Conservation (phyloP, 169 alveolate genomes). For the Eimeria falciformis region DNA sequence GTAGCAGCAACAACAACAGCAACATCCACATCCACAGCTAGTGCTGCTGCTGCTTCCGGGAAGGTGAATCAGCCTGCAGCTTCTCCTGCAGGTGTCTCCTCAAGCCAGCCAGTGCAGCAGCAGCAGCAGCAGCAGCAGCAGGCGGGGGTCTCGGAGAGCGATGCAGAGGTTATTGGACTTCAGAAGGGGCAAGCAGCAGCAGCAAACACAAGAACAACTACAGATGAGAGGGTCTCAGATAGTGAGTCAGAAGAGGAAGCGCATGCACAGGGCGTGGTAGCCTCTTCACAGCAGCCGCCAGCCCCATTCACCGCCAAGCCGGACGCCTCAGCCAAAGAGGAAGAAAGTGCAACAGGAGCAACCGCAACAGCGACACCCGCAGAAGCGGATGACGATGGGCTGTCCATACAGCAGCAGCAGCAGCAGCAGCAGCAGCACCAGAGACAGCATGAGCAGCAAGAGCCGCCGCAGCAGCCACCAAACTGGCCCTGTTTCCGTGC, state of each 20-base stretch:
- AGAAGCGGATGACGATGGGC: not conserved
- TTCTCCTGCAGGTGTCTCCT: not conserved
- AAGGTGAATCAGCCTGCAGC: not conserved
- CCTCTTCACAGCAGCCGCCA: not conserved
- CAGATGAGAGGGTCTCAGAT: not conserved
- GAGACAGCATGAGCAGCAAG: not conserved
- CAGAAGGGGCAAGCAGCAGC: not conserved
- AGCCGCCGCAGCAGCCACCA: slow-evolving; percentile 5
- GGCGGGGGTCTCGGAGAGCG: not conserved
- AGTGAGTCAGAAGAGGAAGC: not conserved
- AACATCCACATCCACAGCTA: slow-evolving; percentile 2
- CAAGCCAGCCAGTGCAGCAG: slow-evolving; percentile 18
- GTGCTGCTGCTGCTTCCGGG: slow-evolving; percentile 3
- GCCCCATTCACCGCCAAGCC: not conserved
- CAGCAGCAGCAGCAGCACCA: slow-evolving; percentile 46
- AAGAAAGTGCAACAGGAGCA: not conserved
- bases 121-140: slow-evolving; percentile 16
- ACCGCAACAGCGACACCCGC: not conserved
- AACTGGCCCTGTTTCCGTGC: slow-evolving; percentile 28
- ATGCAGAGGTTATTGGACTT: too few species aligned
- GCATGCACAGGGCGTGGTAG: not conserved
- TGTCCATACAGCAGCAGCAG: not conserved
- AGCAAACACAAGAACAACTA: not conserved
- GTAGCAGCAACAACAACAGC: slow-evolving; percentile 45
- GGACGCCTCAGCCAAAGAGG: slow-evolving; percentile 10